These are phyloP conservation scores for Entophlyctis luteolus DNA, from an alignment of 192 early-diverging fungal genomes.

Conservation along the genomic window DNA sequence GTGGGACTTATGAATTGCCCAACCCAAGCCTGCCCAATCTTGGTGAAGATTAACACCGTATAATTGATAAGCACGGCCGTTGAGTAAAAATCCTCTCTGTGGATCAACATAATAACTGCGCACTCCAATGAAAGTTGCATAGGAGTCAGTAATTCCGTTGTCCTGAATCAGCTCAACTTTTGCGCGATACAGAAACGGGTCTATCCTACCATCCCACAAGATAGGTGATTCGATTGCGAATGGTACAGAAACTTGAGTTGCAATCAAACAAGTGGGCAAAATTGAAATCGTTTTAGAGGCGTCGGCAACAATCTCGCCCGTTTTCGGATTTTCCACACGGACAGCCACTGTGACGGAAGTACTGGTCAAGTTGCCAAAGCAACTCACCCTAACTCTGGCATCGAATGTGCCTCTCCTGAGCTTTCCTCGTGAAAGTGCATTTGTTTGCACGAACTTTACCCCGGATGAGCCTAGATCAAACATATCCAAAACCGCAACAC, in stretches of 20 bases:
- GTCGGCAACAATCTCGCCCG: background rate
- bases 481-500: background rate
- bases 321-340: background rate
- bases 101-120: conserved; percentile 2
- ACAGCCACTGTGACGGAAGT: background rate
- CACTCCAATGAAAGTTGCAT: conserved; percentile 8
- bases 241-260: conserved; percentile 4
- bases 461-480: conserved; percentile 15
- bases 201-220: conserved; percentile 12
- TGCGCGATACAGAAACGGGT: conserved; percentile 14
- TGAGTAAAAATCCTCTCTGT: conserved; percentile 7
- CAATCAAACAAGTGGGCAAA: background rate
- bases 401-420: background rate
- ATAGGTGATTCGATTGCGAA: conserved; percentile 1
- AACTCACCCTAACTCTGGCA: background rate
- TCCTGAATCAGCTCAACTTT: conserved; percentile 1
- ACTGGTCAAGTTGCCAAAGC: background rate
- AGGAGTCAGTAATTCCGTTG: background rate
- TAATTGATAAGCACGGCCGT: conserved; percentile 1
- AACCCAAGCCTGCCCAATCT: conserved; percentile 12
- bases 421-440: background rate
- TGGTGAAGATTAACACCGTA: conserved; percentile 20
- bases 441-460: conserved; percentile 11
- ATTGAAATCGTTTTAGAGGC: background rate
- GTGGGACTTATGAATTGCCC: conserved; percentile 1